These are phyloP conservation scores for Rhynchosporium graminicola DNA, from an alignment of 2,329 filamentous ascomycete genomes.

Conservation along the genomic window DNA sequence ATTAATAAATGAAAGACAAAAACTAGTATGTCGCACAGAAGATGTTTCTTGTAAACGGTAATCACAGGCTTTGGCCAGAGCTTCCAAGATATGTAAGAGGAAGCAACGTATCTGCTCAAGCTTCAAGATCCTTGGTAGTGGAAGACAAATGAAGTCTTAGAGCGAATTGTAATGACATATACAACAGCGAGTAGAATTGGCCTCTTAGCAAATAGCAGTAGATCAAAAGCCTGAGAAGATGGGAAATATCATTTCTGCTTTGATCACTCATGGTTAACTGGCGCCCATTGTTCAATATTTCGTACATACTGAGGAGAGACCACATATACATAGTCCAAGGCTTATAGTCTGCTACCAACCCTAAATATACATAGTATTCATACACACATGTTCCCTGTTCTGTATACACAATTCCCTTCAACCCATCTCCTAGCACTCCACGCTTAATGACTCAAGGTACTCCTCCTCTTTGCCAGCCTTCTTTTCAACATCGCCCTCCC, in stretches of 20 bases:
- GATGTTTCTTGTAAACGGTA: background rate
- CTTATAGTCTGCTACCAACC: background rate
- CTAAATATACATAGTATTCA: background rate
- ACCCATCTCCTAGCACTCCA: background rate
- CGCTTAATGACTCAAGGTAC: constrained; percentile 40
- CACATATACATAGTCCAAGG: background rate
- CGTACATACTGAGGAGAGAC: background rate
- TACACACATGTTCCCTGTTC: background rate
- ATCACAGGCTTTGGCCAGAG: no score
- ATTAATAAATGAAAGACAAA: background rate
- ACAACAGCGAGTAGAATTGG: no score
- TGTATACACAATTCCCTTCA: background rate
- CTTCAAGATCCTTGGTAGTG: background rate
- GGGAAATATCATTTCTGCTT: background rate
- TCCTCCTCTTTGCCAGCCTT: constrained; percentile 40
- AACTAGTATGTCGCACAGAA: background rate
- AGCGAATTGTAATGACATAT: no score
- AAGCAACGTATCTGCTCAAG: no score
- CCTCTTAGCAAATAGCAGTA: no score
- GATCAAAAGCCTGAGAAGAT: background rate
- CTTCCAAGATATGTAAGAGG: no score
- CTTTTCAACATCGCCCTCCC: constrained; percentile 37
- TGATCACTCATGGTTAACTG: background rate
- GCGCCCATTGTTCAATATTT: background rate
- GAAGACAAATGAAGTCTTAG: background rate